Conservation (phyloP, 2,329 filamentous ascomycete genomes). For the Aureobasidium mangrovei region DNA sequence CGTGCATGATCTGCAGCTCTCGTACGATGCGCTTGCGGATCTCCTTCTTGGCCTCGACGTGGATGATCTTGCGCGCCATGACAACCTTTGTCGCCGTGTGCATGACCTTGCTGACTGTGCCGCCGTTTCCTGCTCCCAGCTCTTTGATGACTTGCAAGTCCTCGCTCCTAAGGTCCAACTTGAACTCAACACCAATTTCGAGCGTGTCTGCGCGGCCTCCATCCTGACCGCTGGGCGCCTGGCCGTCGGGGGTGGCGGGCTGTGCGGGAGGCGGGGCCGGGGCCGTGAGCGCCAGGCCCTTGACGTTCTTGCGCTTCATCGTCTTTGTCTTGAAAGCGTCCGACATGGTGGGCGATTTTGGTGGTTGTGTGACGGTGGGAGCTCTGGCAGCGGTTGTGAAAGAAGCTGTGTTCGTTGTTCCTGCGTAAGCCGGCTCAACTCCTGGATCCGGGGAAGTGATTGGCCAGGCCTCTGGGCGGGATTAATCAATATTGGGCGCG, state of each 20-base stretch:
- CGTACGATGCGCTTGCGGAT: slow-evolving; percentile 94
- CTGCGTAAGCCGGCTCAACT: background rate
- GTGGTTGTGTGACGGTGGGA: background rate
- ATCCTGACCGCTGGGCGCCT: slow-evolving; percentile 53
- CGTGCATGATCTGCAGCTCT: slow-evolving; percentile 96
- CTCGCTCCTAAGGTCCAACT: slow-evolving; percentile 81
- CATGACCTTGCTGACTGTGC: slow-evolving; percentile 95
- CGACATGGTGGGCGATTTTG: slow-evolving; percentile 34
- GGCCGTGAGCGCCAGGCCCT: slow-evolving; percentile 81
- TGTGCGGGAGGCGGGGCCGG: slow-evolving; percentile 61
- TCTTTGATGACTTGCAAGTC: slow-evolving; percentile 91
- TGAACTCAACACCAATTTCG: slow-evolving; percentile 97
- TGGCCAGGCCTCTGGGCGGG: background rate
- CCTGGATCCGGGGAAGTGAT: background rate
- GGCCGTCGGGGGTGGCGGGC: slow-evolving; percentile 62
- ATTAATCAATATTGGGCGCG: slow-evolving; percentile 4
- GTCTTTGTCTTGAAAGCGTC: slow-evolving; percentile 60
- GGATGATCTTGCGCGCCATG: slow-evolving; percentile 88
- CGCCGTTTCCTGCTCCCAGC: slow-evolving; percentile 89
- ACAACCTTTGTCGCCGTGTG: slow-evolving; percentile 89
- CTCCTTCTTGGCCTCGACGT: slow-evolving; percentile 90
- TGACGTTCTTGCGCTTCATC: slow-evolving; percentile 98
- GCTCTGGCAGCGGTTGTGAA: background rate
- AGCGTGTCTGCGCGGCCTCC: slow-evolving; percentile 58
- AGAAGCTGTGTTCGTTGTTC: background rate